Base-by-base conservation (phyloP, 306 rosid genomes). In the Dryas drummondii region DNA sequence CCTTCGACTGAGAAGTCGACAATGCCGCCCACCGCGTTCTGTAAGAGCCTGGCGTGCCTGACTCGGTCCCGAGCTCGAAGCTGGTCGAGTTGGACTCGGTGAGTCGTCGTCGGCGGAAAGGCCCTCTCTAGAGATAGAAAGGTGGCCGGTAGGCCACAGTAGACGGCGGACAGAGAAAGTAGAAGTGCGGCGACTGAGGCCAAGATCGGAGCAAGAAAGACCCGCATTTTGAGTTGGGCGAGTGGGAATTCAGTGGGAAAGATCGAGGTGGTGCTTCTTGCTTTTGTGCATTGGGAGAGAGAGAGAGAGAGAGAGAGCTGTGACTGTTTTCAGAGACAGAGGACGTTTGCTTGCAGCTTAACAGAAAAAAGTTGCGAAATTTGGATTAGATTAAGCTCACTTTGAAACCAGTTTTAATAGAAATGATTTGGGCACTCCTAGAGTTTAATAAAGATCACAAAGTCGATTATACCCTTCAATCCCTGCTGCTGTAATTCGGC, bases 1-100 rank as follows among this genome's bases (percentile, higher is more conserved):
- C 98, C 98, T 79, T 77, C 83, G 63, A 91, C 96, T 7, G 96
- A 40, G 90, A 91, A 89, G 83, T 93, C 87, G 84, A 89, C 96
- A 5, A 90, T 83, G 51, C 98, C 94, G 26, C 84, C 85, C 9
- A 32, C 80, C 0, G 27, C 79, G 47, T 79, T 91, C 48, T 88
- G 89, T 86, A 93, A 78, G 76, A 93, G 77, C 80, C 97, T 86
- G 55, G 87, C 83, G 57, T 91, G 97, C 77, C 97, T 78, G 69
- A 82, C 81, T 53, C 88, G 76, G 87, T 93, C 97, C 16, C 84
- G 91, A 13, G 96, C 92, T 57, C 82, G 80, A 44, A 93, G 90
- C 50, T 50, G 64, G 67, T 88, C 89, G 59, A 93, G 75, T 11
- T 83, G 90, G 68, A 85, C 83, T 5, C 71, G 84, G 72, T 46